Percentiles rank a stretch among this genome's conserved stretches.
Conservation (phyloP, 176 grass and related monocot species). For the Cenchrus americanus region DNA sequence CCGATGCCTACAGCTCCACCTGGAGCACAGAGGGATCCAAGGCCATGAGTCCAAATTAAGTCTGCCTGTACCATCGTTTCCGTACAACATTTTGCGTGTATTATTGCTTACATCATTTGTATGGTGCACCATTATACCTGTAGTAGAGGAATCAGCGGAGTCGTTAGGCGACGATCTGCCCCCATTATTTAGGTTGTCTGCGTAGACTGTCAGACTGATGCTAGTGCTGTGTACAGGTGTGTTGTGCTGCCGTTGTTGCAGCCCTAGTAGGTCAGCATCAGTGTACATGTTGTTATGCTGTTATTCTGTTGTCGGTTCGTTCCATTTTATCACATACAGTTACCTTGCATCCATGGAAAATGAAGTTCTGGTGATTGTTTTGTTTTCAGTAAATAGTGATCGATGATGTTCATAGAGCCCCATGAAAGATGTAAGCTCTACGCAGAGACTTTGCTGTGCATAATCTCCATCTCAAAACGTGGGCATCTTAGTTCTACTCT, state of each 20-base stretch:
- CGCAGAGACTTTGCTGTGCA: neutral
- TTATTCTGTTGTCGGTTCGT: conserved; percentile 1
- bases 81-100: conserved; percentile 26
- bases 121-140: conserved; percentile 28
- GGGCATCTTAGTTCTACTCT: neutral
- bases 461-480: neutral
- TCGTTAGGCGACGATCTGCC: conserved; percentile 6
- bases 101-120: conserved; percentile 32
- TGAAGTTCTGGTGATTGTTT: neutral
- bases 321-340: conserved; percentile 19
- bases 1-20: conserved; percentile 94
- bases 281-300: conserved; percentile 48
- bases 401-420: neutral
- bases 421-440: neutral
- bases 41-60: conserved; percentile 36
- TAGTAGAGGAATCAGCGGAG: conserved; percentile 29
- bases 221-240: conserved; percentile 47
- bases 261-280: conserved; percentile 34
- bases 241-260: conserved; percentile 35
- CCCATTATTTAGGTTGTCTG: conserved; percentile 39
- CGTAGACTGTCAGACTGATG: conserved; percentile 14
- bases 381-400: neutral
- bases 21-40: conserved; percentile 67
- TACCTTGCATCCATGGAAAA: neutral
- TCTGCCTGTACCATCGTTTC: neutral